phyloP scores from a whole-genome alignment of 1,284 basidiomycete species.

The Trametes sp. region DNA sequence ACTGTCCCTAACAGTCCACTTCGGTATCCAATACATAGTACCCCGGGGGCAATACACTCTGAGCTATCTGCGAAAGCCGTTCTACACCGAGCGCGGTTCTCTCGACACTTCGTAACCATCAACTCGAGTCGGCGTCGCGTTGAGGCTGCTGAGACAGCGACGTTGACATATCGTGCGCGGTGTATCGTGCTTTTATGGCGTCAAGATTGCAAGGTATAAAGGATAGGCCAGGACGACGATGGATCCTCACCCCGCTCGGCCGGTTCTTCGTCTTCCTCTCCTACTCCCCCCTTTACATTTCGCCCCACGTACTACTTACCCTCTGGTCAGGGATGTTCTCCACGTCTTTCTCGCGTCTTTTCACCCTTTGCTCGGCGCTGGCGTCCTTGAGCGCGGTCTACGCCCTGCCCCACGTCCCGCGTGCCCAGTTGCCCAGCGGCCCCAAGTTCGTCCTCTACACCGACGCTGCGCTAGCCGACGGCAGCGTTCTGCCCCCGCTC shows the following conservation, averaged over 20 bases:
- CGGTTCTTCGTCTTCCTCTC: constrained; percentile 15
- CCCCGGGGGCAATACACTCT: too few species aligned
- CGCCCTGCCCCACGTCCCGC: constrained; percentile 1
- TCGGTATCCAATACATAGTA: too few species aligned
- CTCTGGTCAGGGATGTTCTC: constrained; percentile 22
- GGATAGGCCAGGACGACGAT: neutral
- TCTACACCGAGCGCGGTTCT: too few species aligned
- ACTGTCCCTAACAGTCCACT: too few species aligned
- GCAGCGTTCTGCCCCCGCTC: constrained; percentile 18
- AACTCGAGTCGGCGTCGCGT: too few species aligned
- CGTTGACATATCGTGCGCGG: too few species aligned
- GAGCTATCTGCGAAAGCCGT: too few species aligned
- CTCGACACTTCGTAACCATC: too few species aligned
- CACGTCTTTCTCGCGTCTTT: constrained; percentile 16
- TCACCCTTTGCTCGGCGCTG: constrained; percentile 18
- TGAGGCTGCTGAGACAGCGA: too few species aligned
- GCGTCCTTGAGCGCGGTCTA: constrained; percentile 11
- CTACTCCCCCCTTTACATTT: constrained; percentile 4
- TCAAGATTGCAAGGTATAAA: neutral
- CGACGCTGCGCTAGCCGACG: constrained; percentile 2
- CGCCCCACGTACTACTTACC: constrained; percentile 7
- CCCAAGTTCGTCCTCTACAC: constrained; percentile 14
- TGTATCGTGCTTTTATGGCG: too few species aligned
- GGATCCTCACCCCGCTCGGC: constrained; percentile 6
- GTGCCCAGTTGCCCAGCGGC: constrained; percentile 1